Evolutionary conservation across 768 basidiomycete species (phyloP).

Genomic region (Paxillus involutus): DNA sequence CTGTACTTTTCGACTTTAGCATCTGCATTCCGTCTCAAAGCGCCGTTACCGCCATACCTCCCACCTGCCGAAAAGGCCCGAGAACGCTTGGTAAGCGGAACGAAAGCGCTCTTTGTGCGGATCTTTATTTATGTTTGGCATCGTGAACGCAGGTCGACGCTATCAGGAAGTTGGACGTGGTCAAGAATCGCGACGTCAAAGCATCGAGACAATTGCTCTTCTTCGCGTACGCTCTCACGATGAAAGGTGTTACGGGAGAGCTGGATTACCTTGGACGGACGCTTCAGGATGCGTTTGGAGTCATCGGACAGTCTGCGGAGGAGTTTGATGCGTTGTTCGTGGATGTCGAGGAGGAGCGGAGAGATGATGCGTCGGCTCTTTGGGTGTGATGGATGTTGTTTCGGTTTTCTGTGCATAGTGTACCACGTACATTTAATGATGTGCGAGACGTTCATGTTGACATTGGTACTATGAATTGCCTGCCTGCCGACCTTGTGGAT

Average conservation of each 20-base stretch:
- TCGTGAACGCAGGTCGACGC: constrained; percentile 61
- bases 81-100: constrained; percentile 60
- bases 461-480: too few species aligned
- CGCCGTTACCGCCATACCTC: constrained; percentile 93
- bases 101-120: not conserved
- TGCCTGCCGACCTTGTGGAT: constrained; percentile 4
- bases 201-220: constrained; percentile 86
- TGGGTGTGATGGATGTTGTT: constrained; percentile 13
- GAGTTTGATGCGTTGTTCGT: constrained; percentile 82
- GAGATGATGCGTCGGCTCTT: not conserved
- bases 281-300: constrained; percentile 89
- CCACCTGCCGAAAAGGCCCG: constrained; percentile 90
- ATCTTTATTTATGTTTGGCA: not conserved
- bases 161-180: constrained; percentile 82
- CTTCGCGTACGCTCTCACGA: constrained; percentile 91
- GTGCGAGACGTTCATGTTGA: not conserved
- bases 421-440: not conserved
- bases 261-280: constrained; percentile 79
- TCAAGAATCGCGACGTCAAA: constrained; percentile 78
- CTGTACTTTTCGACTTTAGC: constrained; percentile 83
- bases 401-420: not conserved
- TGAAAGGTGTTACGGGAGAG: constrained; percentile 92
- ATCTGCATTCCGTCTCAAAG: constrained; percentile 78
- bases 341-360: constrained; percentile 9
- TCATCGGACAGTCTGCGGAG: constrained; percentile 78